Conservation (phyloP, 108 stramenopile species). For the Pseudonitzschia multistriata region DNA sequence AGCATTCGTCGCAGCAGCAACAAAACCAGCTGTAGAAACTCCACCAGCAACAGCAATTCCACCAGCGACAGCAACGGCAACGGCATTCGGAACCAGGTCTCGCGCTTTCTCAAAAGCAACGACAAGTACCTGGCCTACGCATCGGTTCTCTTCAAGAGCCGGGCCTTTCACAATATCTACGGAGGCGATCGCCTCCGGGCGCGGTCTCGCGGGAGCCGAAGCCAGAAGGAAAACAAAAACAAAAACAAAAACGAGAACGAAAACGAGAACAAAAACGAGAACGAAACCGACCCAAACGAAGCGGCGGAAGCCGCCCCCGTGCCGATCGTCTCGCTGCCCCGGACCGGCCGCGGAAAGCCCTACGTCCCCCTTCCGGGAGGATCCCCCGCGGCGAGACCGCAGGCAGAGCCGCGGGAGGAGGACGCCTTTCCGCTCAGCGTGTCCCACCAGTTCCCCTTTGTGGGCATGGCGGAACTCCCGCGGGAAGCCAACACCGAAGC, state of each 20-base stretch:
- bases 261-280: background rate
- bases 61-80: background rate
- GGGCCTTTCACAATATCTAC: constrained; percentile 41
- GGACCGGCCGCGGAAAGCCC: constrained; percentile 65
- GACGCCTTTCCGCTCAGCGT: constrained; percentile 45
- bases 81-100: constrained; percentile 26
- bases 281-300: background rate
- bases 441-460: constrained; percentile 81
- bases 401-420: too few relatives aligned
- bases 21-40: background rate
- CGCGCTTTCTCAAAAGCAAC: constrained; percentile 38
- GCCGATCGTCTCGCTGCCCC: constrained; percentile 55
- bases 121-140: constrained; percentile 58
- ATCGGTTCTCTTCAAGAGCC: constrained; percentile 70
- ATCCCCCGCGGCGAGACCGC: too few relatives aligned
- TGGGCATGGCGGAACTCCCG: constrained; percentile 47
- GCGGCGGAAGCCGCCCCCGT: background rate
- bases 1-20: background rate
- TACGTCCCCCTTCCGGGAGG: constrained; percentile 47
- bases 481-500: too few relatives aligned
- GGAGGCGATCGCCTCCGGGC: background rate
- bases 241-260: too few relatives aligned
- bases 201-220: background rate
- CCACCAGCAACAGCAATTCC: background rate
- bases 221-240: too few relatives aligned